phyloP scores from a whole-genome alignment of 495 filamentous ascomycete species.

The Aspergillus coremiiformis region DNA sequence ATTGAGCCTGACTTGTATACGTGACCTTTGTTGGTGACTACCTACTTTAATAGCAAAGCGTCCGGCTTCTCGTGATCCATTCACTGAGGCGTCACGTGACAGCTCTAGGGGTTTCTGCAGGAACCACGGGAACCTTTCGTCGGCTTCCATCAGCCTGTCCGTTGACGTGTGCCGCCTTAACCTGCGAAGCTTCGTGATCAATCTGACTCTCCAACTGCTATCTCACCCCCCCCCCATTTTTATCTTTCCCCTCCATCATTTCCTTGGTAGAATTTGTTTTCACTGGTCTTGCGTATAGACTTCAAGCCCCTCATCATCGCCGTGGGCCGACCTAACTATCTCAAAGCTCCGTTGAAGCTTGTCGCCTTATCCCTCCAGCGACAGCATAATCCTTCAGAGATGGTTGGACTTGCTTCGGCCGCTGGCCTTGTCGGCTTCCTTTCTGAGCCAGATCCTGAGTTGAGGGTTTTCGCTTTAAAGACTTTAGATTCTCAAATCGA shows the following conservation, averaged over 20 bases:
- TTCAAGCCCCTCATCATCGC: not conserved
- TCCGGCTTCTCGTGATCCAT: slow-evolving; percentile 1
- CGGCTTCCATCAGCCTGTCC: slow-evolving; percentile 26
- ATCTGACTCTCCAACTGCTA: slow-evolving; percentile 27
- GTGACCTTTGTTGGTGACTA: not conserved
- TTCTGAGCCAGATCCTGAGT: slow-evolving; percentile 84
- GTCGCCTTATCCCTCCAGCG: slow-evolving; percentile 33
- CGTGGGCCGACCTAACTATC: slow-evolving; percentile 18
- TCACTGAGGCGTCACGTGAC: too few species aligned
- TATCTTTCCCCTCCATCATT: slow-evolving; percentile 15
- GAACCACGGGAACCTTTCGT: slow-evolving; percentile 19
- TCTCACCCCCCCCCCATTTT: slow-evolving; percentile 14
- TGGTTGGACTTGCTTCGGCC: slow-evolving; percentile 92
- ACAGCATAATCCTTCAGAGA: slow-evolving; percentile 33
- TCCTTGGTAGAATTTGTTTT: slow-evolving; percentile 8
- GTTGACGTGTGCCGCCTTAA: slow-evolving; percentile 39
- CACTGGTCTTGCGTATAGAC: slow-evolving; percentile 7
- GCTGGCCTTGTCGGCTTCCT: slow-evolving; percentile 93
- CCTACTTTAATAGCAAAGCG: not conserved
- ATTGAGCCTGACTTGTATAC: not conserved
- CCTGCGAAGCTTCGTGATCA: slow-evolving; percentile 32
- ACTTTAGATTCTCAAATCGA: slow-evolving; percentile 93
- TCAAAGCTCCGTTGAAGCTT: slow-evolving; percentile 31
- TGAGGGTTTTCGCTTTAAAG: slow-evolving; percentile 89
- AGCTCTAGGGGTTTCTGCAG: slow-evolving; percentile 18